A percentile compares a stretch with the other conserved stretches of the same genome.
Evolutionary conservation across 169 alveolate species (phyloP).

Genomic region (Theileria sp.): DNA sequence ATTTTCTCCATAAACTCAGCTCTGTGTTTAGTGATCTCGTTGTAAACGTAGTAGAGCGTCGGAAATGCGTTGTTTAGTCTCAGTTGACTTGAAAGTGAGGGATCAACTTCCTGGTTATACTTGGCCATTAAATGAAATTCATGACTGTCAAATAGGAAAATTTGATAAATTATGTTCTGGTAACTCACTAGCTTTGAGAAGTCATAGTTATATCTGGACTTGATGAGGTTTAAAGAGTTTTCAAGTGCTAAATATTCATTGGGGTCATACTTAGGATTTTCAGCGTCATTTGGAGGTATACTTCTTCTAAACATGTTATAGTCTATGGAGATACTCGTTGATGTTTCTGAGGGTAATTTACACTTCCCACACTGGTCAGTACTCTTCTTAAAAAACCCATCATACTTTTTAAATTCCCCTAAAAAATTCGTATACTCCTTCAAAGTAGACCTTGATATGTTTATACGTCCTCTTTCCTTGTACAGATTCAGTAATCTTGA

Average conservation of each 20-base stretch:
- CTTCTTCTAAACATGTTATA: background rate
- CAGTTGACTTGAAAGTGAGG: background rate
- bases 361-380: background rate
- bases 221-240: background rate
- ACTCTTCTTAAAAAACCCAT: background rate
- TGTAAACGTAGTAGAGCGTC: background rate
- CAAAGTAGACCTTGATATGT: background rate
- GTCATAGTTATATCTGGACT: background rate
- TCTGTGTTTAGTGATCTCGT: constrained; percentile 10
- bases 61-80: constrained; percentile 7
- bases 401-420: constrained; percentile 2
- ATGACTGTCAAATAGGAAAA: constrained; percentile 16
- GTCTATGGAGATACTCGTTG: constrained; percentile 16
- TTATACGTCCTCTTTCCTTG: background rate
- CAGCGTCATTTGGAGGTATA: background rate
- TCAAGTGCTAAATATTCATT: background rate
- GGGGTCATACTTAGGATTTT: background rate
- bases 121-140: constrained; percentile 6
- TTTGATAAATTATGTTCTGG: constrained; percentile 16
- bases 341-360: constrained; percentile 4
- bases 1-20: background rate
- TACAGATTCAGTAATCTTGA: background rate
- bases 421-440: constrained; percentile 6
- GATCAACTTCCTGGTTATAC: background rate
- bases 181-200: background rate